A percentile compares a stretch with the other conserved stretches of the same genome.
Evolutionary conservation across 177 flowering plant genomes (phyloP).

Genomic region (Vitis hybrid): DNA sequence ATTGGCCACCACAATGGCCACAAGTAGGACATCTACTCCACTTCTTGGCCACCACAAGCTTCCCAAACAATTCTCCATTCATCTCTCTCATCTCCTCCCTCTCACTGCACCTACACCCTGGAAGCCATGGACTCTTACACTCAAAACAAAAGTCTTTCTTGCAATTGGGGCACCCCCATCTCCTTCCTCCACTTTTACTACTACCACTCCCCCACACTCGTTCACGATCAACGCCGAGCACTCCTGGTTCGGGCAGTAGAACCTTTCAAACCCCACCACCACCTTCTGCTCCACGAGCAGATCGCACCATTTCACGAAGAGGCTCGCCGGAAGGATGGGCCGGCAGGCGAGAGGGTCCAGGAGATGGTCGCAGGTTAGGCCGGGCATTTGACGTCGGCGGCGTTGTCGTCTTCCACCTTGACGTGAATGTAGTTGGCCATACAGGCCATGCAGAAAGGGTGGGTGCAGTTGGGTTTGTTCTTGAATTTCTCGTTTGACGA

Average conservation of each 20-base stretch:
- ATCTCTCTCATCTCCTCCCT: no score
- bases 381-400: constrained; percentile 30
- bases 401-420: constrained; percentile 22
- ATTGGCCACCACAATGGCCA: no score
- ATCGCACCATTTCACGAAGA: constrained; percentile 40
- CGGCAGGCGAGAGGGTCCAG: constrained; percentile 31
- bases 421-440: constrained; percentile 32
- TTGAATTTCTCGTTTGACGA: constrained; percentile 15
- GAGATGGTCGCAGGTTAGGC: constrained; percentile 19
- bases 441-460: constrained; percentile 36
- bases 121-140: no score
- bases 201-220: no score
- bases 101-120: no score
- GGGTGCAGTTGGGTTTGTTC: constrained; percentile 16
- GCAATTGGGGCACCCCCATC: no score
- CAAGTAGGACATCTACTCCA: no score
- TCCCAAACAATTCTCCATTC: no score
- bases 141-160: no score
- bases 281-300: constrained; percentile 17
- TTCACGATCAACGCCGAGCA: constrained; percentile 28
- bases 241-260: constrained; percentile 32
- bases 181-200: no score
- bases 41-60: no score
- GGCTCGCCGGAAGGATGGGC: constrained; percentile 3
- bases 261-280: constrained; percentile 16